Evolutionary conservation across 108 stramenopile genomes (phyloP).

Genomic region (Epithemia pelagica): DNA sequence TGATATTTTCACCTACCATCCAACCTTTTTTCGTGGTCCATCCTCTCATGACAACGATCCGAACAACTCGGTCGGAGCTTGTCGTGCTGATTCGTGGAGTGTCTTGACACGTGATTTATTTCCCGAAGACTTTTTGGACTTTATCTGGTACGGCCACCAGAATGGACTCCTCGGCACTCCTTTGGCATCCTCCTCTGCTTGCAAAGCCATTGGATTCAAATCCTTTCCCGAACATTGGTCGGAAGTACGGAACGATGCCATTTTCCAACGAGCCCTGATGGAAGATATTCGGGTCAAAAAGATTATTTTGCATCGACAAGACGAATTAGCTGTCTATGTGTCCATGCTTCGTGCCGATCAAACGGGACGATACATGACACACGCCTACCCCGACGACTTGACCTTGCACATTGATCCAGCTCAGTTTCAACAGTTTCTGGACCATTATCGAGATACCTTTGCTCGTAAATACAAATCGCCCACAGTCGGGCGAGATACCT

Average conservation of each 20-base stretch:
- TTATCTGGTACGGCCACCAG: no score
- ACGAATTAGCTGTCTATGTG: conserved; percentile 33
- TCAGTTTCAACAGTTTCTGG: conserved; percentile 28
- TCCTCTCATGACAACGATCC: no score
- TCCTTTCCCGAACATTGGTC: conserved; percentile 39
- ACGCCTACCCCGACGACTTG: conserved; percentile 23
- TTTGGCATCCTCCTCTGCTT: no score
- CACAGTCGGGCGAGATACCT: conserved; percentile 25
- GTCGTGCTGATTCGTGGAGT: no score
- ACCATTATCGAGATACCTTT: conserved; percentile 28
- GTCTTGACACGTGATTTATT: no score
- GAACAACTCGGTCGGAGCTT: no score
- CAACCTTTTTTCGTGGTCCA: no score
- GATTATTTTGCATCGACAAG: conserved; percentile 25
- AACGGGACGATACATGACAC: conserved; percentile 34
- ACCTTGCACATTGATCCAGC: conserved; percentile 26
- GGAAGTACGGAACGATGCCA: conserved; percentile 18
- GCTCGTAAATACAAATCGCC: conserved; percentile 25
- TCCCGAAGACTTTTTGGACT: no score
- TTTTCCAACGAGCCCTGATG: conserved; percentile 21
- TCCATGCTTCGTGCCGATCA: conserved; percentile 26
- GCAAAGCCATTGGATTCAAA: conserved; percentile 40
- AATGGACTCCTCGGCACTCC: no score
- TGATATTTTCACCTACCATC: no score
- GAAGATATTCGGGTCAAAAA: conserved; percentile 32